These are phyloP conservation scores for Phanerodontia chrysosporium DNA, from an alignment of 768 basidiomycete genomes.

Conservation along the genomic window DNA sequence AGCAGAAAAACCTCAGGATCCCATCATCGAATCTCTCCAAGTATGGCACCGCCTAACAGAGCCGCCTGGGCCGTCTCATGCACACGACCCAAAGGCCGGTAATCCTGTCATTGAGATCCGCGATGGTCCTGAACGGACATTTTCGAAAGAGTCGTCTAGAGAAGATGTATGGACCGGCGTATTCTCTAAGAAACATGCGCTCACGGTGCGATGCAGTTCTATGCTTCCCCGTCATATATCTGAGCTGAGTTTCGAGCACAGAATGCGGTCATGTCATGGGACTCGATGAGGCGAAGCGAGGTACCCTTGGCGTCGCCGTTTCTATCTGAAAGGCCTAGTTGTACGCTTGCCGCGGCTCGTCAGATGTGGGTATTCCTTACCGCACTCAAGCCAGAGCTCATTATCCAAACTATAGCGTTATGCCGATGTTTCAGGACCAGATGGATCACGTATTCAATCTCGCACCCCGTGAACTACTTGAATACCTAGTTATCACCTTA, in stretches of 20 bases:
- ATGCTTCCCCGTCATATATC: neutral
- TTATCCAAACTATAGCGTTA: constrained; percentile 36
- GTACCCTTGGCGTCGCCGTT: constrained; percentile 40
- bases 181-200: neutral
- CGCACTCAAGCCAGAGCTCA: neutral
- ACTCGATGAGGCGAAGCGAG: constrained; percentile 33
- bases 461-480: constrained; percentile 43
- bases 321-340: constrained; percentile 61
- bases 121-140: neutral
- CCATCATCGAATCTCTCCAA: constrained; percentile 60
- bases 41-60: constrained; percentile 11
- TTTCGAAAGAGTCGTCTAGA: constrained; percentile 8
- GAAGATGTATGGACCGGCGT: neutral
- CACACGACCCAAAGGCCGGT: too few relatives aligned
- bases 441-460: constrained; percentile 39
- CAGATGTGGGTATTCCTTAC: constrained; percentile 43
- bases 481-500: constrained; percentile 50
- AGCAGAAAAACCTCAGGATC: constrained; percentile 72
- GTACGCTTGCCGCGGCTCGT: constrained; percentile 52
- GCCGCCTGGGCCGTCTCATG: too few relatives aligned
- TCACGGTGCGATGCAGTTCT: neutral
- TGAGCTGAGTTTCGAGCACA: neutral
- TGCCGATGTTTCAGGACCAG: constrained; percentile 40
- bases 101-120: too few relatives aligned
- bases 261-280: constrained; percentile 49